Evolutionary conservation across 2,329 filamentous ascomycete species (phyloP).

Genomic region (Colletotrichum navitas): DNA sequence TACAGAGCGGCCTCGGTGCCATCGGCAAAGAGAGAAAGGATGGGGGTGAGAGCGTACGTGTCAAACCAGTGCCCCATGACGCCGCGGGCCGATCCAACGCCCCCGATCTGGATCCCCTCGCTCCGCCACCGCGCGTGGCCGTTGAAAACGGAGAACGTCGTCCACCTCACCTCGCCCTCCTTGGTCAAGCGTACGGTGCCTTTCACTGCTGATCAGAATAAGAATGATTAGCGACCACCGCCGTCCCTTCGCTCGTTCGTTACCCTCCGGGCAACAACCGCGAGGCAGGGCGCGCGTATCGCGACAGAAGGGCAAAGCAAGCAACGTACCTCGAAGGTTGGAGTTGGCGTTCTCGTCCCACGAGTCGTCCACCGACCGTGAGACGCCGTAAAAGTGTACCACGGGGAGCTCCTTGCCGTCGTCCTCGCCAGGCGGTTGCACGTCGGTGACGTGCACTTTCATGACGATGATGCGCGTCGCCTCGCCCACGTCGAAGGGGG

Average conservation of each 20-base stretch:
- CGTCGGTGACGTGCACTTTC: conserved; percentile 71
- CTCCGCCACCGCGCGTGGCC: conserved; percentile 81
- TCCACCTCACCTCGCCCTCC: conserved; percentile 82
- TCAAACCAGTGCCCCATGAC: conserved; percentile 85
- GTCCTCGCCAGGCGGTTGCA: conserved; percentile 69
- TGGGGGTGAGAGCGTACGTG: conserved; percentile 61
- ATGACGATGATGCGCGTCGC: conserved; percentile 79
- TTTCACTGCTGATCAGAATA: conserved; percentile 48
- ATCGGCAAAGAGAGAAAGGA: background rate
- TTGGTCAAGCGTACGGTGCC: conserved; percentile 74
- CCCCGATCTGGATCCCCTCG: conserved; percentile 81
- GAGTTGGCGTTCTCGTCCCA: conserved; percentile 79
- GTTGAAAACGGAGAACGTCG: conserved; percentile 72
- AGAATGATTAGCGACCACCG: conserved; percentile 24
- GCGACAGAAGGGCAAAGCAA: conserved; percentile 28
- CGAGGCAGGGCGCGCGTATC: background rate
- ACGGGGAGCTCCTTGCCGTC: conserved; percentile 72
- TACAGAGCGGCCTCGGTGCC: background rate
- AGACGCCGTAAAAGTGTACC: conserved; percentile 76
- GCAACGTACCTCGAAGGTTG: conserved; percentile 69
- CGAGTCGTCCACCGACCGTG: conserved; percentile 70
- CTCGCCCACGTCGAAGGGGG: conserved; percentile 71
- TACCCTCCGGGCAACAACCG: conserved; percentile 1
- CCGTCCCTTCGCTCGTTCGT: conserved; percentile 9
- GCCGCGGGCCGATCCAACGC: conserved; percentile 72